Base-by-base conservation (phyloP, 2,329 filamentous ascomycete genomes). In the Paradendryphiella salina region DNA sequence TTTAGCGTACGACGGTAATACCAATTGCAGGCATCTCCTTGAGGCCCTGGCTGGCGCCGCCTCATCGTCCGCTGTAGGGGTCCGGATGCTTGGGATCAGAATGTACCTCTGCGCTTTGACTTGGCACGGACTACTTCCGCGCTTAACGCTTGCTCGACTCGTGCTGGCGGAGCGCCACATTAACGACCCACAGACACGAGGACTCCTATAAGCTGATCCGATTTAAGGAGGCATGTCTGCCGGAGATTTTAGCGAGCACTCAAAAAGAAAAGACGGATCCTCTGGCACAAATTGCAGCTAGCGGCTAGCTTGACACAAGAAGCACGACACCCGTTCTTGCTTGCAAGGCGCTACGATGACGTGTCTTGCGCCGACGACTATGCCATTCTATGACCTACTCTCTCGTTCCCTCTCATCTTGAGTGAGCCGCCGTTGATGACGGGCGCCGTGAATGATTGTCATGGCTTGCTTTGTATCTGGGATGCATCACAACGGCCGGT, bases 101-200 rank as follows among this genome's bases (percentile, higher is more conserved):
- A 65, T 61, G 60, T 61, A 62, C 55, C 59, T 62, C 55, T 59
- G 59, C 57, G 62, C 64, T 59, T 64, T 61, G 61, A 67, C 64
- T 66, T 65, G 62, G 61, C 64, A 62, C 60, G 13, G 52, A 65
- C 60, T 62, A 59, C 60, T 55, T 58, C 57, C 44, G 57, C 59
- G 61, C 66, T 65, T 62, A 59, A 61, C 60, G 59, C 64, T 65
- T 60, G 56, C 60, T 65, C 57, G 57, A 63, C 59, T 67, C 64
- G 66, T 64, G 65, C 60, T 68, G 67, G 67, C 66, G 66, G 65
- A 61, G 64, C 67, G 66, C 66, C 66, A 69, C 68, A 64, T 62
- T 61, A 58, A 64, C 60, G 53, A 65, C 66, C 62, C 69, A 71
- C 67, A 65, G 68, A 65, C 67, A 63, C 49, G 29, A 29, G 55